Evolutionary conservation across 441 rosid genomes (phyloP), one percentile per base, ranked within the genome.

Genomic region (Melastoma candidum): DNA sequence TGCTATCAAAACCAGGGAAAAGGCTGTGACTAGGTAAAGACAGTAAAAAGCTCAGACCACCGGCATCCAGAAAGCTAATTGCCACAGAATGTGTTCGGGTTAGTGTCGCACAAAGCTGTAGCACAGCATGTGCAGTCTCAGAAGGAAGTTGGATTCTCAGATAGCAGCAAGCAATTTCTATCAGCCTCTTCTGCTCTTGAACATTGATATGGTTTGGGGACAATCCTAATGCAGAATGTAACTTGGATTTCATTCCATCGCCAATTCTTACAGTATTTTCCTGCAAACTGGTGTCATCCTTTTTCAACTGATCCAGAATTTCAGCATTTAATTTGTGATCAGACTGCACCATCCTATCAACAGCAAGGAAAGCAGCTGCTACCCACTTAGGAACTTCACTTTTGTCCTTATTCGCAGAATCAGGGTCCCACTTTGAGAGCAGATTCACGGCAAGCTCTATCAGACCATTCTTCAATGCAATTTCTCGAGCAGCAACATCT

Each of bases 331-430:
- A 59, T 63, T 93, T 93, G 62, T 76, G 81, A 77, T 93, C 96
- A 26, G 67, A 92, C 69, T 89, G 99, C 63, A 93, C 69, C 46
- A 93, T 85, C 74, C 86, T 83, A 75, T 93, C 99, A 58, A 89
- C 71, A 58, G 97, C 83, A 70, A 93, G 95, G 81, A 89, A 89
- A 72, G 95, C 93, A 51, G 96, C 83, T 32, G 99, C 83, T 61
- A 93, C 89, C 97, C 99, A 93, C 77, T 87, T 93, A 26, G 95
- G 95, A 73, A 73, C 89, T 64, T 71, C 77, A 12, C 48, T 22
- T 46, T 78, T 84, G 59, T 74, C 90, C 58, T 58, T 63, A 12
- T 67, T 81, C 46, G 59, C 75, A 60, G 72, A 65, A 63, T 71
- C 78, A 64, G 85, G 72, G 63, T 77, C 81, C 99, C 99, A 93